These are phyloP conservation scores for Dichomitus squalens DNA, from an alignment of 1,284 basidiomycete genomes.

Conservation along the genomic window DNA sequence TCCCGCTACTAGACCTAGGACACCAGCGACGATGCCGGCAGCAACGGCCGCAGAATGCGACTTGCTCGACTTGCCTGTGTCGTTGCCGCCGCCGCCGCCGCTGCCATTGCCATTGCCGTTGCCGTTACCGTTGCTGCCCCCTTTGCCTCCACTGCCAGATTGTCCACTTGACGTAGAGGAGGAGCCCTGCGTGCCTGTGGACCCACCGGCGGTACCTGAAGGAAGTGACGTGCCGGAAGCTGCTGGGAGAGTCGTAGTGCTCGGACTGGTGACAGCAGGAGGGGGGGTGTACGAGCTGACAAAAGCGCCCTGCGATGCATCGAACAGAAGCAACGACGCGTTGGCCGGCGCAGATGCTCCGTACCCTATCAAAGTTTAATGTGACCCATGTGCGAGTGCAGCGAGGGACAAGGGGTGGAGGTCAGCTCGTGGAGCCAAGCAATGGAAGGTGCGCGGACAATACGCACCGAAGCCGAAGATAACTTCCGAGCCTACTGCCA, in stretches of 20 bases:
- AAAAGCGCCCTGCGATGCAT: slow-evolving; percentile 43
- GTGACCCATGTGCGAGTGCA: neutral
- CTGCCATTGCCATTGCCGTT: slow-evolving; percentile 15
- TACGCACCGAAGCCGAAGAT: slow-evolving; percentile 79
- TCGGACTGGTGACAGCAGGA: slow-evolving; percentile 32
- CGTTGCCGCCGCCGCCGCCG: too few species aligned
- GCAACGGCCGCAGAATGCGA: slow-evolving; percentile 48
- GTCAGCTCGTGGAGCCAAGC: slow-evolving; percentile 7
- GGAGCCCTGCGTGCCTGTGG: slow-evolving; percentile 13
- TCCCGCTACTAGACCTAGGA: slow-evolving; percentile 51
- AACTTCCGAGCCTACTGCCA: slow-evolving; percentile 60
- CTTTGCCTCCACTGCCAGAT: slow-evolving; percentile 15
- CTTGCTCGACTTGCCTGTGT: slow-evolving; percentile 24
- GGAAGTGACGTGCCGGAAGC: slow-evolving; percentile 23
- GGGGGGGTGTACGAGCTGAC: slow-evolving; percentile 45
- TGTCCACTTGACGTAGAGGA: slow-evolving; percentile 23
- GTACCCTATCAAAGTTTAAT: slow-evolving; percentile 51
- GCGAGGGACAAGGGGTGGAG: neutral
- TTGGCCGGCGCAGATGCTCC: slow-evolving; percentile 49
- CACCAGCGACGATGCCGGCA: slow-evolving; percentile 57
- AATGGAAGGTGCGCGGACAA: slow-evolving; percentile 8
- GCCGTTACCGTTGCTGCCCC: too few species aligned
- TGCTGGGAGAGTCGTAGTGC: slow-evolving; percentile 44
- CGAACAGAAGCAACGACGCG: slow-evolving; percentile 50
- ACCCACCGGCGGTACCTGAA: slow-evolving; percentile 19